Base-by-base conservation (phyloP, 2,329 filamentous ascomycete genomes). In the Pezicula rhizophila region DNA sequence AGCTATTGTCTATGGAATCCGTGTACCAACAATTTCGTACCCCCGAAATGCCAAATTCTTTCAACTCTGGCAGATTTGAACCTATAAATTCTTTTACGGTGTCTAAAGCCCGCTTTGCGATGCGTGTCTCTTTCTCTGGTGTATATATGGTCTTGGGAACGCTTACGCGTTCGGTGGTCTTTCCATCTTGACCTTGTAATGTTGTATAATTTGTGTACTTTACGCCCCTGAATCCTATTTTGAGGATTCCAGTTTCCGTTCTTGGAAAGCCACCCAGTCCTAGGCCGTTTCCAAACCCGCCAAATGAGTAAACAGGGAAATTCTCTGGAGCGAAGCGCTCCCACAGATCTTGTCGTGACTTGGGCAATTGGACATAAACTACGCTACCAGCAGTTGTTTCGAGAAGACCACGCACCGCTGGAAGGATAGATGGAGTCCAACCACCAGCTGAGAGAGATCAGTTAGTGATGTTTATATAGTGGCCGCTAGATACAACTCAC, bases 231-330 rank as follows among this genome's bases (percentile, higher is more conserved):
- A 71, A 80, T 2, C 70, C 76, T 49, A 75, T 66, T 54, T 77
- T 76, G 44, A 77, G 55, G n/a, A 66, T 55, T 0, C 74, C 69
- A 3, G 14, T 4, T n/a, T n/a, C 7, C 11, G 43, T 20, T 4
- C 49, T 20, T 10, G 76, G 68, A 41, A 79, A 76, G 14, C 75
- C 74, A 52, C 77, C 75, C 0, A 77, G 61, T 1, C 71, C 73
- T 0, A 70, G 72, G 7, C 64, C 57, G 4, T 60, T 57, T 7
- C 41, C 31, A 28, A 40, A 48, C 4, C 35, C 44, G 10, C 37
- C 37, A 14, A 33, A 51, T 2, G 37, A n/a, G 20, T 40, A 70
- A 7, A 64, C 61, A 2, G 68, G 66, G 42, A 67, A 69, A 12
- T 61, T 63, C 5, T 64, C 59, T 2, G 65, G 63, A 11, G 57